Evolutionary conservation across 495 filamentous ascomycete genomes (phyloP), one percentile per base, ranked within the genome.

Genomic region (Hyaloscypha bicolor): DNA sequence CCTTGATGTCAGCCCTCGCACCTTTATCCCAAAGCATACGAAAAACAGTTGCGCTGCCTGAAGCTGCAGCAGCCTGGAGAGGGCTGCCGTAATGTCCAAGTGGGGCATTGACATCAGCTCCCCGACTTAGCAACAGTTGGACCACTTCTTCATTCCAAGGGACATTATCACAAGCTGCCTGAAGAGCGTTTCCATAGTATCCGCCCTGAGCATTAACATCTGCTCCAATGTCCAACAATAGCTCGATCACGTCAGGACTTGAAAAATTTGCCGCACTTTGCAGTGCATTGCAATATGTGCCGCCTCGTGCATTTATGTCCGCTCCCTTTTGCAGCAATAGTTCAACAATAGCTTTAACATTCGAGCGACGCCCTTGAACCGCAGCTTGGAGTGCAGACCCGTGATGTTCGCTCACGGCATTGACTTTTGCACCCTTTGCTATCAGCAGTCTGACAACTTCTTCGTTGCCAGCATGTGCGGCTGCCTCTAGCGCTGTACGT

Each of bases 401-500:
- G 16, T 48, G 16, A 14, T 48, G 6, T 4, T 19, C 16, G 9
- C 8, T 16, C 42, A 4, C 16, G 4, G 42, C 9, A 19, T 48
- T 0, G 4, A 48, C 16, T 6, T 48, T 19, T 48, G 82, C 82
- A 2, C 79, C 80, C 4, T 74, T 74, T 2, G 71, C 71, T 29
- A 88, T 51, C n/a, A 86, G 69, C 14, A 78, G 74, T 2, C 70
- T 68, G 9, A 84, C 81, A 59, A 82, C 80, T 21, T 74, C 74
- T 66, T 79, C 80, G 53, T 68, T 78, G 0, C 81, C 83, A 51
- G 80, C 77, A 32, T 84, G 77, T 55, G 81, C 85, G 1, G 85
- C 84, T 73, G 83, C 81, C 84, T 83, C 9, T 8, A 87, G 72
- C 16, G 85, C 75, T 33, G 83, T 86, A 81, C 85, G 1, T 78